Percentiles rank a stretch among this genome's conserved stretches.
phyloP scores from a whole-genome alignment of 306 rosid genomes.

The Ammopiptanthus mongolicus region DNA sequence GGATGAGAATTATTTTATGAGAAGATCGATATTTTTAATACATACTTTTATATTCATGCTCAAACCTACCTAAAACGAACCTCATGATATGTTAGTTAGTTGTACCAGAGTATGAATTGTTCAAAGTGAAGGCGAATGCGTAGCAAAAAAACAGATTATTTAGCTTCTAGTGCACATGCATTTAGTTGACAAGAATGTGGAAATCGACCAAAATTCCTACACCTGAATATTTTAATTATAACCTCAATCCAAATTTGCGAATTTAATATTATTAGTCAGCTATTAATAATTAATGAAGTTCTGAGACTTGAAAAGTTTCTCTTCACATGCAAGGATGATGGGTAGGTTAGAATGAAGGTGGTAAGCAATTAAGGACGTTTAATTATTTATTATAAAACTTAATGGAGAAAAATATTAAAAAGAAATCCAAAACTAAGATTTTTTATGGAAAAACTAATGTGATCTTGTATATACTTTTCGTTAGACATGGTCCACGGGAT shows the following conservation, averaged over 20 bases:
- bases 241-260: slow-evolving; percentile 11
- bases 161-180: slow-evolving; percentile 39
- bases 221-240: slow-evolving; percentile 30
- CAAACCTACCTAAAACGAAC: slow-evolving; percentile 33
- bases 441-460: background rate
- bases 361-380: background rate
- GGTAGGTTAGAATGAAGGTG: slow-evolving; percentile 3
- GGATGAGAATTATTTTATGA: slow-evolving; percentile 6
- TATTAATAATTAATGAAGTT: background rate
- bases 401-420: background rate
- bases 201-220: slow-evolving; percentile 67
- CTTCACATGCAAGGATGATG: slow-evolving; percentile 46
- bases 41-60: background rate
- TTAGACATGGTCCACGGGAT: background rate
- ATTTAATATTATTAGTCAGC: background rate
- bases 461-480: background rate
- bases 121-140: slow-evolving; percentile 20
- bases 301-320: slow-evolving; percentile 18
- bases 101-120: slow-evolving; percentile 21
- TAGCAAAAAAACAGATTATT: slow-evolving; percentile 16
- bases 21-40: background rate
- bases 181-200: slow-evolving; percentile 42
- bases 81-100: slow-evolving; percentile 40
- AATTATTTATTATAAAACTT: background rate
- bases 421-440: background rate